Conservation (phyloP, 1,284 basidiomycete species). For the Cryptococcus sp. region DNA sequence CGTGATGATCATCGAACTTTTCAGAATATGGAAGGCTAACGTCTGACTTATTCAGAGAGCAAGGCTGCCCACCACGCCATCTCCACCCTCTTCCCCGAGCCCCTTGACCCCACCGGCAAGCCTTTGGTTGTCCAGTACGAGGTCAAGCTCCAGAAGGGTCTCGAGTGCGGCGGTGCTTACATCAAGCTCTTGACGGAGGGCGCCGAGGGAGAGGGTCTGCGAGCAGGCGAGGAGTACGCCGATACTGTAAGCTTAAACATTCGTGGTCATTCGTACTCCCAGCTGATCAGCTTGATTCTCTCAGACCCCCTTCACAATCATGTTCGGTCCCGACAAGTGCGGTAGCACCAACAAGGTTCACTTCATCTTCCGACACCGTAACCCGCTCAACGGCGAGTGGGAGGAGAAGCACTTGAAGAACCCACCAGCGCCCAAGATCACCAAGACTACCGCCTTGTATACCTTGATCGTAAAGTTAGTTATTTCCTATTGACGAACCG, state of each 20-base stretch:
- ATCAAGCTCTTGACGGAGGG: slow-evolving; percentile 79
- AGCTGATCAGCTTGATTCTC: neutral
- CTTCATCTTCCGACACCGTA: slow-evolving; percentile 97
- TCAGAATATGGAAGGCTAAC: neutral
- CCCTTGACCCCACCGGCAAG: slow-evolving; percentile 78
- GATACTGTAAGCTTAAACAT: slow-evolving; percentile 62
- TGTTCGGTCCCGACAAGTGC: slow-evolving; percentile 78
- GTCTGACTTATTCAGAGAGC: slow-evolving; percentile 40
- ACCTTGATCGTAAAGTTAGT: slow-evolving; percentile 86
- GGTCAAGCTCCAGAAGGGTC: slow-evolving; percentile 98
- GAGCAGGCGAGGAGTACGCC: slow-evolving; percentile 90
- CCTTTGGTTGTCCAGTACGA: slow-evolving; percentile 98
- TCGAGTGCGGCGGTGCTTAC: slow-evolving; percentile 99
- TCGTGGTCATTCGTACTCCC: neutral
- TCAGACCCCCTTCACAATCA: slow-evolving; percentile 90
- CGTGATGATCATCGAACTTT: neutral
- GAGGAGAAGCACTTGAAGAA: slow-evolving; percentile 95
- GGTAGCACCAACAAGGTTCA: slow-evolving; percentile 66
- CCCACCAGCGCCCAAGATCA: slow-evolving; percentile 81
- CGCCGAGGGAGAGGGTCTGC: slow-evolving; percentile 69
- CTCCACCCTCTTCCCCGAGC: slow-evolving; percentile 79
- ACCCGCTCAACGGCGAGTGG: slow-evolving; percentile 82
- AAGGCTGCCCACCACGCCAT: slow-evolving; percentile 76
- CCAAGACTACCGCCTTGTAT: slow-evolving; percentile 87
- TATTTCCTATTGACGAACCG: slow-evolving; percentile 3